These are phyloP conservation scores for Psidium guajava DNA, from an alignment of 345 rosid species.

Conservation along the genomic window DNA sequence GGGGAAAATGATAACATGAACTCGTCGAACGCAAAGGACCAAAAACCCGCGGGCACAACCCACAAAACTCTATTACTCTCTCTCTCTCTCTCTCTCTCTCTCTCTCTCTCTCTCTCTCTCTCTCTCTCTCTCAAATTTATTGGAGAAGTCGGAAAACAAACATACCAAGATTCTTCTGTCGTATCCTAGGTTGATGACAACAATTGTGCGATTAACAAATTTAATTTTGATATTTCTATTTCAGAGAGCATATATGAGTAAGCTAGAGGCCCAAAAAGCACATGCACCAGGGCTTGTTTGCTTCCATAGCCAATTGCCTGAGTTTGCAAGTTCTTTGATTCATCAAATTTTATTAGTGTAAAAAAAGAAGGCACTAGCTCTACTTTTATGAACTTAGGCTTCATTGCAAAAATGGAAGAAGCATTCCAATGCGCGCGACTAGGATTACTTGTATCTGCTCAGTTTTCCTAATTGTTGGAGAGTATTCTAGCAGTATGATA, in stretches of 20 bases:
- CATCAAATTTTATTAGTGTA: slow-evolving; percentile 52
- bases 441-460: too few species aligned
- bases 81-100: too few species aligned
- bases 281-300: slow-evolving; percentile 80
- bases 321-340: slow-evolving; percentile 28
- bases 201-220: not conserved
- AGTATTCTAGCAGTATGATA: too few species aligned
- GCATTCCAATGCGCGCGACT: not conserved
- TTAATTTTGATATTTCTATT: not conserved
- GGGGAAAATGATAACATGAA: too few species aligned
- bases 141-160: not conserved
- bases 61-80: too few species aligned
- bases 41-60: too few species aligned
- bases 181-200: not conserved
- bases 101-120: too few species aligned
- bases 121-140: too few species aligned
- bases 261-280: slow-evolving; percentile 44
- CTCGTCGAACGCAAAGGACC: too few species aligned
- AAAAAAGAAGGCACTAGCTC: slow-evolving; percentile 62
- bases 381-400: slow-evolving; percentile 72
- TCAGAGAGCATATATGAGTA: slow-evolving; percentile 49
- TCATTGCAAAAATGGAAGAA: slow-evolving; percentile 66
- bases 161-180: not conserved
- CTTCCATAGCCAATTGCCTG: slow-evolving; percentile 90
- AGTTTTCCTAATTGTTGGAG: too few species aligned